Evolutionary conservation across 441 rosid genomes (phyloP).

Genomic region (Geranium incanum): DNA sequence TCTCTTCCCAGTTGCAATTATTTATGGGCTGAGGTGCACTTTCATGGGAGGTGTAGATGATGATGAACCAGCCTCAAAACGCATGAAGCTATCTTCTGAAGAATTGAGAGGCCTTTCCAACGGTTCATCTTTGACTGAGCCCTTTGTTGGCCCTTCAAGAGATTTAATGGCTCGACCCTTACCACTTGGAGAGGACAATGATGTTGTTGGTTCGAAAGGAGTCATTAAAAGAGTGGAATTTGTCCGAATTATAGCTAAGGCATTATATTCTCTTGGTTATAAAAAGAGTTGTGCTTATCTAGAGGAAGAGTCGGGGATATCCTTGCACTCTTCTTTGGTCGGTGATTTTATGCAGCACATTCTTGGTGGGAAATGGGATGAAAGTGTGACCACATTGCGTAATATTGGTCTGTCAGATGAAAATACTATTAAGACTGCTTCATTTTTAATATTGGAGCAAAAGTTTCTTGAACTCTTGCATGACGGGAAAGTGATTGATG

Average conservation of each 20-base stretch:
- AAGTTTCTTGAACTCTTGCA: constrained; percentile 49
- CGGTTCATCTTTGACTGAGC: constrained; percentile 36
- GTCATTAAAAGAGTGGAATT: constrained; percentile 51
- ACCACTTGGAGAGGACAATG: constrained; percentile 43
- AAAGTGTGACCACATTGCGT: constrained; percentile 36
- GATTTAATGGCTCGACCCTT: constrained; percentile 61
- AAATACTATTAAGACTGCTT: constrained; percentile 35
- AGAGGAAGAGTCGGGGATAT: constrained; percentile 61
- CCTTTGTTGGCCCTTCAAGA: constrained; percentile 30
- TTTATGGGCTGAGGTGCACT: constrained; percentile 71
- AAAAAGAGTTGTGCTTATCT: constrained; percentile 47
- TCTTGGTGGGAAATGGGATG: constrained; percentile 48
- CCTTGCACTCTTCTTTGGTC: constrained; percentile 40
- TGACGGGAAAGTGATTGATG: constrained; percentile 38
- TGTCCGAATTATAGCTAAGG: constrained; percentile 47
- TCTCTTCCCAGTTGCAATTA: constrained; percentile 18
- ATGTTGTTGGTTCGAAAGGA: constrained; percentile 48
- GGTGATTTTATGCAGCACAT: constrained; percentile 40
- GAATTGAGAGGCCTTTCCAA: constrained; percentile 35
- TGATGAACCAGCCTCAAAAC: constrained; percentile 61
- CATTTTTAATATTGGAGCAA: constrained; percentile 54
- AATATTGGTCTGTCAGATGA: constrained; percentile 41
- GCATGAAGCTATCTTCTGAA: constrained; percentile 44
- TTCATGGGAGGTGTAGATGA: constrained; percentile 81
- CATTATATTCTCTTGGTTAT: constrained; percentile 58